Base-by-base conservation (phyloP, 305 asterid genomes). In the Fraxinus greggii region DNA sequence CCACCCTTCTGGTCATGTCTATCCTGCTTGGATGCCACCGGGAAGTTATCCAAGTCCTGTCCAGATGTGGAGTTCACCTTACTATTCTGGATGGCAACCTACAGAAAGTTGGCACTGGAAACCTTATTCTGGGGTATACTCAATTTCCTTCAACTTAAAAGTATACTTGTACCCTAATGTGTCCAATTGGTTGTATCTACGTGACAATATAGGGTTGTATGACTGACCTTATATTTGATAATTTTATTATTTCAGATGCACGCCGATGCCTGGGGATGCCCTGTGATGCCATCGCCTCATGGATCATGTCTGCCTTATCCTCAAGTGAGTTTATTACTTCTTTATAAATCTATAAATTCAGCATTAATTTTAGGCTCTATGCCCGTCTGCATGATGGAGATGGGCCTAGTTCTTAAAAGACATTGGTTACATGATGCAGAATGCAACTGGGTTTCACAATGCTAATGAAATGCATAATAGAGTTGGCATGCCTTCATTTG, bases 231-330 rank as follows among this genome's bases (percentile, higher is more conserved):
- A 63, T 69, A 69, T 13, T 4, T 69, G 8, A 28, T 29, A 69
- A 73, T 21, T 33, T 77, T 78, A 21, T 51, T 19, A 56, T 4
- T 69, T 82, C 84, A 89, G 92, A 35, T 81, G 84, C 86, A 86
- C 0, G 92, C 89, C 1, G 88, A 89, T 81, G 90, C 89, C 76
- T 89, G 92, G 91, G 91, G 92, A 45, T 89, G 91, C 82, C 91
- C 92, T 10, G 87, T 88, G 69, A 78, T 81, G 82, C 90, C 92
- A 83, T 88, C 81, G 15, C 70, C 84, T 23, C 40, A 72, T 45
- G 80, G 83, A 77, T 75, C 89, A 51, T 69, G 38, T 59, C 75
- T 45, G 17, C 86, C 85, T 7, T 80, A 75, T 79, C 79, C 83
- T 80, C 89, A 83, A 69, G 92, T 86, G 82, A 84, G 87, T 75